Evolutionary conservation across 305 asterid species (phyloP).

Genomic region (Caryopteris hybrid): DNA sequence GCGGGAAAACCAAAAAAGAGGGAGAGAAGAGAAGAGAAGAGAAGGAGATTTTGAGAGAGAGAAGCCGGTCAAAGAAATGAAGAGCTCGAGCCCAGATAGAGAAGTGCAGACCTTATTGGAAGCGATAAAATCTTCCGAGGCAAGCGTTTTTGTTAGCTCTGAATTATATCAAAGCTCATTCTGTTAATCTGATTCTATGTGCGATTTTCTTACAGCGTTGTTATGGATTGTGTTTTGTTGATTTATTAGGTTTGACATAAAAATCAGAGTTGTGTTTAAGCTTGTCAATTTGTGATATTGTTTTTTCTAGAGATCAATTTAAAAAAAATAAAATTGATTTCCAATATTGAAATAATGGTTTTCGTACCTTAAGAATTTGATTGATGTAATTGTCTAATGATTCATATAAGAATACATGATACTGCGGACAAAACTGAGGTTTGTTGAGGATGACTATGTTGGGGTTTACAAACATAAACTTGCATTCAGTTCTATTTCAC

Average conservation of each 20-base stretch:
- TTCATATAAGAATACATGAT: neutral
- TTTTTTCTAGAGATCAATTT: neutral
- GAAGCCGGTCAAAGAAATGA: constrained; percentile 30
- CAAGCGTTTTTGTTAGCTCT: constrained; percentile 25
- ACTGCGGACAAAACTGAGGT: neutral
- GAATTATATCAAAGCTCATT: neutral
- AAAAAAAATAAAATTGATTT: neutral
- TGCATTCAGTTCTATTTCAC: neutral
- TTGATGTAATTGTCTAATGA: neutral
- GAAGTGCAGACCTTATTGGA: constrained; percentile 49
- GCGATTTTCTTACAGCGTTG: neutral
- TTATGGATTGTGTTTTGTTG: neutral
- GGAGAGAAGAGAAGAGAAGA: neutral
- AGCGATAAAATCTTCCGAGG: constrained; percentile 70
- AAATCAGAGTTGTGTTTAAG: neutral
- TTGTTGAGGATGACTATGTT: neutral
- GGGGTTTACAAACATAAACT: neutral
- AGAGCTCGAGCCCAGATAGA: constrained; percentile 33
- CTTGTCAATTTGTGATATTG: neutral
- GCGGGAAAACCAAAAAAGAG: constrained; percentile 37
- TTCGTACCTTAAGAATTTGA: neutral
- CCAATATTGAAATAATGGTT: neutral
- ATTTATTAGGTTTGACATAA: constrained; percentile 11
- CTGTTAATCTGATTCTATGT: neutral
- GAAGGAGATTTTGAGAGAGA: constrained; percentile 1